These are phyloP conservation scores for Penicillium sp. DNA, from an alignment of 2,329 filamentous ascomycete species.

Conservation along the genomic window DNA sequence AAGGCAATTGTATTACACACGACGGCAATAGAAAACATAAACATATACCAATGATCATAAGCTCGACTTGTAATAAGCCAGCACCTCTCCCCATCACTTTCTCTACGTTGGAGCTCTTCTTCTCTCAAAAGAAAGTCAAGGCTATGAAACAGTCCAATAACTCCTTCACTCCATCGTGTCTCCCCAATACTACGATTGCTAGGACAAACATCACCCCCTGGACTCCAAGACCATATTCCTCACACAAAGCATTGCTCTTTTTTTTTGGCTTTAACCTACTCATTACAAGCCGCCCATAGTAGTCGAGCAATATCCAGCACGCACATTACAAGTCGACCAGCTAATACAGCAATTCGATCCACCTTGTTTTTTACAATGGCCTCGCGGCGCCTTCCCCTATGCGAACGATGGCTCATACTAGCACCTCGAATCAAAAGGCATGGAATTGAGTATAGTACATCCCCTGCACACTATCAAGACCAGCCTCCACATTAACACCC, in stretches of 20 bases:
- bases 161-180: not conserved
- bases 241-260: slow-evolving; percentile 1
- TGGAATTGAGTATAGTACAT: not conserved
- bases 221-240: not conserved
- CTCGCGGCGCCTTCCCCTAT: not conserved
- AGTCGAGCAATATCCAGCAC: not conserved
- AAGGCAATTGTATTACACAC: no score
- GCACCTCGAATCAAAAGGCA: not conserved
- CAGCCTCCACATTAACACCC: not conserved
- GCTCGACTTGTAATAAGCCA: no score
- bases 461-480: not conserved
- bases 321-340: slow-evolving; percentile 2
- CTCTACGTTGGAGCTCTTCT: no score
- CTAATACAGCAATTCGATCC: not conserved
- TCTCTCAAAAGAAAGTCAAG: not conserved
- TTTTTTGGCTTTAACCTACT: not conserved
- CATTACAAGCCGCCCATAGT: slow-evolving; percentile 2
- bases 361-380: not conserved
- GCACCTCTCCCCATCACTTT: no score
- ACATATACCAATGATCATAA: no score
- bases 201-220: slow-evolving; percentile 6
- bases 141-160: not conserved
- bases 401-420: no score
- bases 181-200: not conserved
- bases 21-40: no score